phyloP scores from a whole-genome alignment of 345 rosid species.

The Eucalyptus pumila region DNA sequence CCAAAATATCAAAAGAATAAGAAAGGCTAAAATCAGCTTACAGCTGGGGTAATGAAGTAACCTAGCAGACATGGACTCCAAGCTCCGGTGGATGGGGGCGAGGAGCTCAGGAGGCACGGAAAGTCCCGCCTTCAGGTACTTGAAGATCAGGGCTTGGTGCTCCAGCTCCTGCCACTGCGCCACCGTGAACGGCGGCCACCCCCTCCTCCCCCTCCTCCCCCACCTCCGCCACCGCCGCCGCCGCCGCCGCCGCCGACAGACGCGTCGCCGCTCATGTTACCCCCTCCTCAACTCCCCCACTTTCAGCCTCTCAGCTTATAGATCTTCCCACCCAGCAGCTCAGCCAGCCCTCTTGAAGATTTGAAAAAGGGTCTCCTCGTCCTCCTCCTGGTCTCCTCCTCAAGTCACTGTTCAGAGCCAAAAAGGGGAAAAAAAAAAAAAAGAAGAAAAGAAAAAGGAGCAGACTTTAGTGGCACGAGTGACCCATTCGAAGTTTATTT shows the following conservation, averaged over 20 bases:
- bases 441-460: not conserved
- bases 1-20: not conserved
- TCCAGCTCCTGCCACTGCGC: slow-evolving; percentile 84
- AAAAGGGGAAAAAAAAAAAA: not conserved
- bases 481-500: not conserved
- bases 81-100: slow-evolving; percentile 38
- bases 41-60: slow-evolving; percentile 25
- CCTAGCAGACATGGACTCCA: slow-evolving; percentile 9
- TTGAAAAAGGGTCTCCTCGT: not conserved
- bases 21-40: not conserved
- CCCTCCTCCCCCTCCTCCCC: not conserved
- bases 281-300: not conserved
- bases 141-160: slow-evolving; percentile 82
- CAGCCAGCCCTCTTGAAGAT: not conserved
- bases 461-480: not conserved
- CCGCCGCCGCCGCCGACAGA: not conserved
- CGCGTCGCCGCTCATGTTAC: slow-evolving; percentile 3
- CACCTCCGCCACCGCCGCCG: not conserved
- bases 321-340: not conserved
- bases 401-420: not conserved
- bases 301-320: not conserved
- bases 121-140: slow-evolving; percentile 61
- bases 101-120: slow-evolving; percentile 70
- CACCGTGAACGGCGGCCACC: slow-evolving; percentile 25
- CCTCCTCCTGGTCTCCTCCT: not conserved